Conservation (phyloP, 805 yeast genomes). For the Wickerhamiella dianesei region DNA sequence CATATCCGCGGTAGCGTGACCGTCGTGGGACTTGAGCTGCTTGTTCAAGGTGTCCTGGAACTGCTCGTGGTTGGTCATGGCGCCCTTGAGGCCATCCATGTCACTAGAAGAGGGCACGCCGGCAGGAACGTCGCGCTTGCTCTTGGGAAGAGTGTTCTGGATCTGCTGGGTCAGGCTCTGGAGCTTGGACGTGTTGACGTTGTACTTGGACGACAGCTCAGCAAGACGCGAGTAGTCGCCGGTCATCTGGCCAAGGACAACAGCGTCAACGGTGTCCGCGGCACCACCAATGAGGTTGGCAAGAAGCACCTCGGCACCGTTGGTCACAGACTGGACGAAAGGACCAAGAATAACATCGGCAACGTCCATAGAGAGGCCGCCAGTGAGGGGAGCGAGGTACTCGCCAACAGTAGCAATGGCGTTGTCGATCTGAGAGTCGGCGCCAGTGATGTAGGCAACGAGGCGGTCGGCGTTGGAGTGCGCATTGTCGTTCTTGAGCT, state of each 20-base stretch:
- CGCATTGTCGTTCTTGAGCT: constrained; percentile 8
- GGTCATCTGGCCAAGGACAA: constrained; percentile 9
- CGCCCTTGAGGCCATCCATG: not conserved
- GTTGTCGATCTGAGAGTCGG: constrained; percentile 23
- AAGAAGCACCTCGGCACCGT: constrained; percentile 22
- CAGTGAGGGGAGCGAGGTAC: constrained; percentile 14
- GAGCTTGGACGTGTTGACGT: constrained; percentile 10
- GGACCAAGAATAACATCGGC: constrained; percentile 21
- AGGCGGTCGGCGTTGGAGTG: constrained; percentile 7
- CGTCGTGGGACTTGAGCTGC: constrained; percentile 8
- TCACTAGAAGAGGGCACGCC: not conserved
- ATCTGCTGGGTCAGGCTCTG: constrained; percentile 10
- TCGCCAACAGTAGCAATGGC: constrained; percentile 10
- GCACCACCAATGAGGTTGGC: constrained; percentile 17
- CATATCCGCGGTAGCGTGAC: constrained; percentile 12
- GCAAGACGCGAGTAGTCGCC: constrained; percentile 15
- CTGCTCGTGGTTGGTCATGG: constrained; percentile 8
- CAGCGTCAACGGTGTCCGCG: constrained; percentile 13
- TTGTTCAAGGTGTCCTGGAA: constrained; percentile 6
- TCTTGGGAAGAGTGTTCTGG: not conserved
- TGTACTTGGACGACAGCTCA: constrained; percentile 12
- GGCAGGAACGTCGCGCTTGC: not conserved
- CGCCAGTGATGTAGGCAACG: constrained; percentile 16
- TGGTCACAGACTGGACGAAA: constrained; percentile 23
- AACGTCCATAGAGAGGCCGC: constrained; percentile 13